Evolutionary conservation across 805 yeast species (phyloP), one percentile per base, ranked within the genome.

Genomic region (Maudiozyma barnettii): DNA sequence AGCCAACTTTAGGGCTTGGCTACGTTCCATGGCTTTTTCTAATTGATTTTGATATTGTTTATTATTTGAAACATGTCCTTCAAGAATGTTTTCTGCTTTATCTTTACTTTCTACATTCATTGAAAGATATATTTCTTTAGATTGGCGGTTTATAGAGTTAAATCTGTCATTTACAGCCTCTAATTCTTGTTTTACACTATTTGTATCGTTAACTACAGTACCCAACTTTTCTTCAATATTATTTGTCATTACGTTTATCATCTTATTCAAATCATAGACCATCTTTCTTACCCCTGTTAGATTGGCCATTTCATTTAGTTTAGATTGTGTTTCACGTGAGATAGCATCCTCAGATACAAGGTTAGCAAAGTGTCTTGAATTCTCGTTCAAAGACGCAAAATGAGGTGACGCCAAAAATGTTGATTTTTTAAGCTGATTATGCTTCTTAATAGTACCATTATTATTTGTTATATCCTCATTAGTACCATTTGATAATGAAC

Each of bases 1-100:
- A 0, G 85, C 86, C 50, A 79, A 58, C 51, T 74, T 74, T 55
- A 78, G 64, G 1, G 87, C 81, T 59, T 83, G 90, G 1, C 81
- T 69, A 43, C 84, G 73, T 60, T 83, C 90, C 41, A 76, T 59
- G 12, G 74, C 48, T 12, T 51, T 55, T n/a, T 48, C 42, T 19
- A 52, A 46, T 31, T 18, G 26, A 12, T 2, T 14, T 30, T 41
- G 38, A 7, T 42, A 33, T 3, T 41, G 35, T 5, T 42, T 23
- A 13, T 47, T 29, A 6, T 19, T 21, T 18, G 22, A 8, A 23
- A 45, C 19, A n/a, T 38, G 29, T 6, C 12, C 20, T 1, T 4
- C 22, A 5, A 46, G 29, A 6, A 30, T 12, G 1, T 4, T 37
- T 10, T 35, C 38, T 2, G 41, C 23, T 9, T 41, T 39, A 10